These are phyloP conservation scores for Cladosporium colombiae DNA, from an alignment of 2,329 filamentous ascomycete species.

Conservation along the genomic window DNA sequence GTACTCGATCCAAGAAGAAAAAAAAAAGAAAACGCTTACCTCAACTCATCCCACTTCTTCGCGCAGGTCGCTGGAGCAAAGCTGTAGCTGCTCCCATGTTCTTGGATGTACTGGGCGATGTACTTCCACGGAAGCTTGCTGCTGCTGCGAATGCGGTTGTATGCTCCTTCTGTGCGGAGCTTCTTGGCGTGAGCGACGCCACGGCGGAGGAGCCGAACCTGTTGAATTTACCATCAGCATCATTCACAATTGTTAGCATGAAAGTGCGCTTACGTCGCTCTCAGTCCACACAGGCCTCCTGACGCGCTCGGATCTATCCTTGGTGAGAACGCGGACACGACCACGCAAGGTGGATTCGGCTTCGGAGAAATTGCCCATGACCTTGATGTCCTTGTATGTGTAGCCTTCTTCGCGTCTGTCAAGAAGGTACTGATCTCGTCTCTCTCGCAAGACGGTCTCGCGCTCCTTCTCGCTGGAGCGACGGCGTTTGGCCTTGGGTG, in stretches of 20 bases:
- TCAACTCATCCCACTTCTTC: constrained; percentile 59
- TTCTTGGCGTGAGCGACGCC: constrained; percentile 26
- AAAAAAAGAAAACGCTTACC: neutral
- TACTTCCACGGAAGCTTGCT: constrained; percentile 60
- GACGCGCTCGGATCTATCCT: constrained; percentile 61
- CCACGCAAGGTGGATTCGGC: constrained; percentile 74
- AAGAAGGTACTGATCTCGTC: constrained; percentile 45
- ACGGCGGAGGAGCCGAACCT: constrained; percentile 33
- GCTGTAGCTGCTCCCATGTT: constrained; percentile 56
- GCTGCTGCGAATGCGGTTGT: constrained; percentile 12
- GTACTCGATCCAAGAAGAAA: neutral
- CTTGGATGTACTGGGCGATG: constrained; percentile 55
- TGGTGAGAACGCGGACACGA: constrained; percentile 65
- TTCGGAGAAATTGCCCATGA: constrained; percentile 57
- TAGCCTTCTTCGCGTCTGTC: constrained; percentile 56
- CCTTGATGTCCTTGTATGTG: constrained; percentile 66
- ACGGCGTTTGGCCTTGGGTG: neutral
- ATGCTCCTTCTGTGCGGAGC: constrained; percentile 10
- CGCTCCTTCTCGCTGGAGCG: neutral
- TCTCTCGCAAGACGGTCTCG: constrained; percentile 22
- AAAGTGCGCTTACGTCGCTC: constrained; percentile 55
- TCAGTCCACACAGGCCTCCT: constrained; percentile 66
- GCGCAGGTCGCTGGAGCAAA: constrained; percentile 64
- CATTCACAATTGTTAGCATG: neutral
- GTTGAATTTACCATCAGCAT: neutral